Evolutionary conservation across 1,284 basidiomycete species (phyloP).

Genomic region (Neolentinus lepideus): DNA sequence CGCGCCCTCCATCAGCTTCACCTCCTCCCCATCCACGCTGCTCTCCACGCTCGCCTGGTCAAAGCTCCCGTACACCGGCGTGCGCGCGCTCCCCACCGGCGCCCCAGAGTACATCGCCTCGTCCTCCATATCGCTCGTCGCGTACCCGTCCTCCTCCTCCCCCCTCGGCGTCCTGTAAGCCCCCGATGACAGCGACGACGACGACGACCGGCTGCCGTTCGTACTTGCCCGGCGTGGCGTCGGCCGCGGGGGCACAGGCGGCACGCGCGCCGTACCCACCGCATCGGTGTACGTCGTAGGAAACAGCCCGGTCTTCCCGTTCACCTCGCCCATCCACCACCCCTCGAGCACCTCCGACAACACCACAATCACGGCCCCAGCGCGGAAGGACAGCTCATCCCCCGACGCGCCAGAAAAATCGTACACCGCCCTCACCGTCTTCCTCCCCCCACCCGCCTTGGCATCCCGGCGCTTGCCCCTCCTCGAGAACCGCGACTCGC

Average conservation of each 20-base stretch:
- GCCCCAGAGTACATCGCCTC: background rate
- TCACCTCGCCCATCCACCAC: constrained; percentile 80
- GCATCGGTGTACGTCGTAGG: constrained; percentile 67
- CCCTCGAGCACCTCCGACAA: constrained; percentile 72
- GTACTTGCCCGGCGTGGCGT: background rate
- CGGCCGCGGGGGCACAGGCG: constrained; percentile 12
- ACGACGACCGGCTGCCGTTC: background rate
- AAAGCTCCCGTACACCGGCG: constrained; percentile 8
- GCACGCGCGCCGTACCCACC: constrained; percentile 20
- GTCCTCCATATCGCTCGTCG: background rate
- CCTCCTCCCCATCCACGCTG: constrained; percentile 30
- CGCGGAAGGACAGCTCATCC: constrained; percentile 70
- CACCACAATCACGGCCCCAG: constrained; percentile 69
- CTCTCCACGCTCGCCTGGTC: constrained; percentile 38
- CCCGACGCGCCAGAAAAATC: constrained; percentile 59
- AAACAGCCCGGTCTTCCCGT: constrained; percentile 68
- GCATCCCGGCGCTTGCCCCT: background rate
- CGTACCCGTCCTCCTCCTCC: background rate
- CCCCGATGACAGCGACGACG: background rate
- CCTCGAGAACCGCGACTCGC: constrained; percentile 19
- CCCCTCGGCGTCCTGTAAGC: background rate
- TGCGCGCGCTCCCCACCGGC: background rate
- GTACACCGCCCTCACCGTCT: constrained; percentile 61
- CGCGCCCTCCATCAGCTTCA: constrained; percentile 14
- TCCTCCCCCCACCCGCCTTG: constrained; percentile 22